Evolutionary conservation across 129 eudicot genomes (phyloP).

Genomic region (Glebionis coronaria): DNA sequence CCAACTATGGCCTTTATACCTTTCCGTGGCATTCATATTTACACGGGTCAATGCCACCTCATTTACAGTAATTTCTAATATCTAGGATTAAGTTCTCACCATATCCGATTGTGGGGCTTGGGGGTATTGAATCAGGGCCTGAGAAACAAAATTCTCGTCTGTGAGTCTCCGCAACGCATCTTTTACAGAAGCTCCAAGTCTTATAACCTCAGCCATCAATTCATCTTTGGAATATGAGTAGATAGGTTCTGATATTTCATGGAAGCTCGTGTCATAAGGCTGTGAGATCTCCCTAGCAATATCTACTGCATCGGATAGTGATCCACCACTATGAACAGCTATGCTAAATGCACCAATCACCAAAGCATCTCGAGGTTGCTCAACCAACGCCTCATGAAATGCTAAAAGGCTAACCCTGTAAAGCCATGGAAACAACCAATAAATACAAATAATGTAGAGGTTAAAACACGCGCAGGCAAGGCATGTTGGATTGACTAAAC

Average conservation of each 20-base stretch:
- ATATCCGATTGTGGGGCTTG: conserved; percentile 63
- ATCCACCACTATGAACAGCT: conserved; percentile 51
- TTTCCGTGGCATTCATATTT: not conserved
- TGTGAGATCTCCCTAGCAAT: conserved; percentile 54
- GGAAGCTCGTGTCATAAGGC: conserved; percentile 48
- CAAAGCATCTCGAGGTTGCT: conserved; percentile 47
- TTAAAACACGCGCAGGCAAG: not conserved
- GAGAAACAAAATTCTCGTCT: conserved; percentile 50
- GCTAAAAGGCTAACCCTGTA: conserved; percentile 60
- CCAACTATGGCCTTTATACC: no score
- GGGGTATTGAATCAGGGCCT: conserved; percentile 50
- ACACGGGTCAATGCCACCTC: not conserved
- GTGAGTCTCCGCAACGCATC: conserved; percentile 39
- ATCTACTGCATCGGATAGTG: conserved; percentile 47
- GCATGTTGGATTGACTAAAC: not conserved
- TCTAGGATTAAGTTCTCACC: conserved; percentile 31
- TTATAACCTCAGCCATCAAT: conserved; percentile 42
- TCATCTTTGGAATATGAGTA: conserved; percentile 24
- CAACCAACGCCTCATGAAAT: conserved; percentile 59
- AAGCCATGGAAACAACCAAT: conserved; percentile 1
- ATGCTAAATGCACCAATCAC: conserved; percentile 65
- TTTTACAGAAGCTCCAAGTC: conserved; percentile 48
- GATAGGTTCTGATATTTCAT: conserved; percentile 37
- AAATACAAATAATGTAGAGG: not conserved
- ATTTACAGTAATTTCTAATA: not conserved